A percentile compares a stretch with the other conserved stretches of the same genome.
phyloP scores from a whole-genome alignment of 768 basidiomycete genomes.

The Guyanaporus albipodus region DNA sequence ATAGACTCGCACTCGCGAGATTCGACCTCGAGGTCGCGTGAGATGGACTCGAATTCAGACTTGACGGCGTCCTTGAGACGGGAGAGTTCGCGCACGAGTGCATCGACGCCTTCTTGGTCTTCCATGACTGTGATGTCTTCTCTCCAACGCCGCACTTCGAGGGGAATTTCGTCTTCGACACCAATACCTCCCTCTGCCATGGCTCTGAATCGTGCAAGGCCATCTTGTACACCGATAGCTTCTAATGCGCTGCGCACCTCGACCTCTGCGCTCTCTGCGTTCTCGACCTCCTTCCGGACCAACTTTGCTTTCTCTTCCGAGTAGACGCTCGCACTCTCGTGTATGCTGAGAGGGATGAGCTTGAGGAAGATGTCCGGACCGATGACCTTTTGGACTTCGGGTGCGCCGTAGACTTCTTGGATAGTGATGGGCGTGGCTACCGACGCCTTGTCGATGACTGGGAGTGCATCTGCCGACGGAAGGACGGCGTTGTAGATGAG shows the following conservation, averaged over 20 bases:
- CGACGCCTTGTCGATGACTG: constrained; percentile 74
- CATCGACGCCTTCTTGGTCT: constrained; percentile 62
- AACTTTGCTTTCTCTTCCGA: constrained; percentile 98
- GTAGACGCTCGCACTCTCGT: constrained; percentile 94
- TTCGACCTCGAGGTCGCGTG: constrained; percentile 74
- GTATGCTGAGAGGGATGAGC: constrained; percentile 88
- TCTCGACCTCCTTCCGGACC: constrained; percentile 85
- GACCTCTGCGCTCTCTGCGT: constrained; percentile 76
- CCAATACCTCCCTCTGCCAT: constrained; percentile 64
- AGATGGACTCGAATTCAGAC: constrained; percentile 57
- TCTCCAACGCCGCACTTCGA: constrained; percentile 68
- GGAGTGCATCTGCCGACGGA: constrained; percentile 73
- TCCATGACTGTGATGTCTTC: constrained; percentile 72
- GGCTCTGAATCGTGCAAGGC: constrained; percentile 61
- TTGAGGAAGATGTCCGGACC: constrained; percentile 86
- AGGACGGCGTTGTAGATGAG: constrained; percentile 94
- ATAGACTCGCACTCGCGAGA: constrained; percentile 82
- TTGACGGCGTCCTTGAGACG: constrained; percentile 55
- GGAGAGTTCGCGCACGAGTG: constrained; percentile 54
- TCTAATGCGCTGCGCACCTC: constrained; percentile 79
- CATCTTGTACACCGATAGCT: constrained; percentile 72
- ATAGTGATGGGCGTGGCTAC: constrained; percentile 87
- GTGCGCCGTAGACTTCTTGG: constrained; percentile 87
- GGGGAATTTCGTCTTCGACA: constrained; percentile 62
- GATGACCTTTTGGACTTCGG: constrained; percentile 92